Base-by-base conservation (phyloP, 2,329 filamentous ascomycete species). In the Thielaviopsis ethacetica region DNA sequence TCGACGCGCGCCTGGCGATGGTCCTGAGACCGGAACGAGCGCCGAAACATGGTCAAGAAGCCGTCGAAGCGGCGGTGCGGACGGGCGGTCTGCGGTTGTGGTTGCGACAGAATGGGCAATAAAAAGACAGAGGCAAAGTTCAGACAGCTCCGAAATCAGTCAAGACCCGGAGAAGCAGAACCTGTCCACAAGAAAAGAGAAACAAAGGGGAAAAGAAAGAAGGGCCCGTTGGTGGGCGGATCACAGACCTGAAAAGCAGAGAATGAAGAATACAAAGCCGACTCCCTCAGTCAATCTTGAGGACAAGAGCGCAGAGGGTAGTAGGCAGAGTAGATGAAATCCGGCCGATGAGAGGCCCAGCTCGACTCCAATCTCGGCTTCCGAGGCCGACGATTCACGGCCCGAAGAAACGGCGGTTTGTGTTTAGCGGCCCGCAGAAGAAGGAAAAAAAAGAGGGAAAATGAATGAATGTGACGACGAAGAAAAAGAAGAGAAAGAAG, bases 21-120 rank as follows among this genome's bases (percentile, higher is more conserved):
- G 67, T 91, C 85, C 72, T 57, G 56, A 66, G 85, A 84, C 71
- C 84, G 79, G 75, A 93, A 91, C 69, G 90, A 91, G 71, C 88
- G 88, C 76, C 90, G 94, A 79, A 95, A 95, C 88, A 95, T 95
- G 72, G 51, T 53, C 49, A 61, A 27, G 55, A 61, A 34, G 9
- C 26, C n/a, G 44, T 56, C 54, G 13, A n/a, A 38, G 6, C 24
- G 51, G 26, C 34, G 57, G 15, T 19, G 57, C 27, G 34, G 51
- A 22, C 70, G 69, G 70, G 71, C 71, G 71, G 71, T 65, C 13
- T 61, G 56, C 17, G 44, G 22, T 34, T 19, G 52, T 12, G 57
- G 13, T 58, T 55, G 60, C 56, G 55, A 62, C 38, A 58, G 57
- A 34, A 49, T 30, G 54, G 54, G 30, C 53, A 52, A 44, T 41